A percentile compares a stretch with the other conserved stretches of the same genome.
These are phyloP conservation scores for Mucor racemosus DNA, from an alignment of 371 early-diverging fungal genomes.

Conservation along the genomic window DNA sequence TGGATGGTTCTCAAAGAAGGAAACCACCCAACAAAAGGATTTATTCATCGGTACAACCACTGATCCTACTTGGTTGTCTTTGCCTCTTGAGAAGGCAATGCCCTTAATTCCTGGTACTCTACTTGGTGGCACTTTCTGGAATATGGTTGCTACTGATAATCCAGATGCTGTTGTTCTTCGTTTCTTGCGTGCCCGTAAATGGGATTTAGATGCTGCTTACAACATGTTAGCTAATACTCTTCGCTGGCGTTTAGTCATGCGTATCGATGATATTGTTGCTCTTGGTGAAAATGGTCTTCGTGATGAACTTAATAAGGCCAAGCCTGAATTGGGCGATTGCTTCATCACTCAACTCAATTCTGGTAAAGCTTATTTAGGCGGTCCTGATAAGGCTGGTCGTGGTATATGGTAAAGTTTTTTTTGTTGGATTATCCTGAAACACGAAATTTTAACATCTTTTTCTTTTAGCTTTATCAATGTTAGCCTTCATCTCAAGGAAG, in stretches of 20 bases:
- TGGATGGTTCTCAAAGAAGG: conserved; percentile 45
- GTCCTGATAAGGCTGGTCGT: conserved; percentile 58
- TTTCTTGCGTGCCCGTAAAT: conserved; percentile 81
- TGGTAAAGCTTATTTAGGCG: conserved; percentile 64
- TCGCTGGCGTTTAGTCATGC: conserved; percentile 67
- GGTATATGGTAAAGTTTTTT: conserved; percentile 62
- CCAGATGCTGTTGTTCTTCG: conserved; percentile 73
- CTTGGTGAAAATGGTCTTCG: conserved; percentile 59
- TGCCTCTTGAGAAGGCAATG: conserved; percentile 48
- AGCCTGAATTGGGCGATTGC: conserved; percentile 48
- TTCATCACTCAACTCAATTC: conserved; percentile 55
- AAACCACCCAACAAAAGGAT: conserved; percentile 43
- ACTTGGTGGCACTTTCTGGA: conserved; percentile 56
- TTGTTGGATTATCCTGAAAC: too few relatives aligned
- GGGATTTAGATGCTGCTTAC: conserved; percentile 70
- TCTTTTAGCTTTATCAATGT: conserved; percentile 56
- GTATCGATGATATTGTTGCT: conserved; percentile 59
- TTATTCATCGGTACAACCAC: conserved; percentile 57
- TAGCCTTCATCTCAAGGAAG: conserved; percentile 52
- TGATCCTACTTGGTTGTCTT: conserved; percentile 42
- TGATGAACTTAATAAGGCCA: conserved; percentile 46
- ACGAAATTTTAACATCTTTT: background rate
- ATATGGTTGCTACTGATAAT: conserved; percentile 63
- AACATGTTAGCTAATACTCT: conserved; percentile 66
- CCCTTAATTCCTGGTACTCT: conserved; percentile 41